phyloP scores from a whole-genome alignment of 208 protist species.

The Wallacemonas sp. region DNA sequence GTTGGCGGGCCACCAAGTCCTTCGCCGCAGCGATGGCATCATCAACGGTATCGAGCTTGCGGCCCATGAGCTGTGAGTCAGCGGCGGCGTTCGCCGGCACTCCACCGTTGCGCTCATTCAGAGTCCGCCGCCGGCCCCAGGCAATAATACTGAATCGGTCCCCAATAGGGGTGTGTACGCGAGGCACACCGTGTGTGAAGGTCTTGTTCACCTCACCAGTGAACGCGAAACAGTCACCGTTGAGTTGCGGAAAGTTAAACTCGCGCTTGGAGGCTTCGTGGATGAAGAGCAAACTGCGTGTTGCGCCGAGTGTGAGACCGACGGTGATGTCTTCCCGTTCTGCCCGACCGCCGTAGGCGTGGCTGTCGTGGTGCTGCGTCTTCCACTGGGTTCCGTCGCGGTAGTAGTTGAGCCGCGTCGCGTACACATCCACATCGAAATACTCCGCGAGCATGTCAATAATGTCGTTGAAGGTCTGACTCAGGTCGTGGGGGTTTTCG shows the following conservation, averaged over 20 bases:
- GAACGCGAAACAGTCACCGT: slow-evolving; percentile 94
- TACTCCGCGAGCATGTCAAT: slow-evolving; percentile 86
- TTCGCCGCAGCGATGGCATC: slow-evolving; percentile 68
- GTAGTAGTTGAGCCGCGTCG: slow-evolving; percentile 92
- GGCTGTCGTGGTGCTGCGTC: slow-evolving; percentile 93
- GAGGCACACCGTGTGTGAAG: slow-evolving; percentile 92
- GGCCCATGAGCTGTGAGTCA: slow-evolving; percentile 21
- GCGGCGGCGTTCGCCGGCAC: slow-evolving; percentile 9
- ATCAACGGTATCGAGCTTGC: slow-evolving; percentile 51
- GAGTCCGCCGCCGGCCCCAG: slow-evolving; percentile 76
- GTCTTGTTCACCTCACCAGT: slow-evolving; percentile 83
- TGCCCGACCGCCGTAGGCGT: slow-evolving; percentile 80
- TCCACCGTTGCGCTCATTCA: slow-evolving; percentile 87
- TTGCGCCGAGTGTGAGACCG: slow-evolving; percentile 85
- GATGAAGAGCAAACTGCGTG: slow-evolving; percentile 84
- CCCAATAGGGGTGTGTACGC: slow-evolving; percentile 53
- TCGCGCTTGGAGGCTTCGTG: slow-evolving; percentile 80
- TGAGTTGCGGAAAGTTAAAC: slow-evolving; percentile 90
- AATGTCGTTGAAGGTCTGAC: slow-evolving; percentile 81
- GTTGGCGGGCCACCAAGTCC: slow-evolving; percentile 46
- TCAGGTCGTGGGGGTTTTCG: slow-evolving; percentile 87
- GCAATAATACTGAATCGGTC: slow-evolving; percentile 92
- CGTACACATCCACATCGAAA: slow-evolving; percentile 92
- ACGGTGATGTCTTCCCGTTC: slow-evolving; percentile 92
- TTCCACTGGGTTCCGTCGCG: slow-evolving; percentile 92